A percentile compares a stretch with the other conserved stretches of the same genome.
Conservation (phyloP, 768 basidiomycete genomes). For the Mycena amicta region DNA sequence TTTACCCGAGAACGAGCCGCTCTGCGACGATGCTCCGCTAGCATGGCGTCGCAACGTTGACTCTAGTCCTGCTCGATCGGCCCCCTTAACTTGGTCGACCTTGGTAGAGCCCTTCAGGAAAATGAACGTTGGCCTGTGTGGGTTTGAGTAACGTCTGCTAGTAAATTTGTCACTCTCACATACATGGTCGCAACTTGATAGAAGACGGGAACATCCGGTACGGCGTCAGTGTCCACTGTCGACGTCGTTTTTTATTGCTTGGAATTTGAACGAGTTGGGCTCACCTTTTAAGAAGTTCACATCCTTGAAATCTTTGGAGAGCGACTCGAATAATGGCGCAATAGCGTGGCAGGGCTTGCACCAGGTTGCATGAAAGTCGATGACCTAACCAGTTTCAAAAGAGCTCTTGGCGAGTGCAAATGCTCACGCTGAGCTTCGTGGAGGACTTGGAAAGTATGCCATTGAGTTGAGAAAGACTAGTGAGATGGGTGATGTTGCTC, state of each 20-base stretch:
- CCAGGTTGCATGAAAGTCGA: constrained; percentile 89
- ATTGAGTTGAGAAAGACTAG: constrained; percentile 40
- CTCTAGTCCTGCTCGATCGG: constrained; percentile 66
- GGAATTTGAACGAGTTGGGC: no score
- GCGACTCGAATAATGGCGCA: constrained; percentile 71
- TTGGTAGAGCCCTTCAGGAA: constrained; percentile 70
- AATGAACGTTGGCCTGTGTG: constrained; percentile 81
- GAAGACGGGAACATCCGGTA: constrained; percentile 61
- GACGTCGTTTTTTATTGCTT: no score
- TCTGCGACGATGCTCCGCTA: constrained; percentile 33
- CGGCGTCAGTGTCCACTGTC: constrained; percentile 79
- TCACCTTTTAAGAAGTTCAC: constrained; percentile 87
- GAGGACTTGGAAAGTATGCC: constrained; percentile 57
- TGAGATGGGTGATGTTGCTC: not conserved
- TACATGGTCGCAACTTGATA: constrained; percentile 78
- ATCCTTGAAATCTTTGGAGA: constrained; percentile 65
- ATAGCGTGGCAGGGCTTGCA: constrained; percentile 85
- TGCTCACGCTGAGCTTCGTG: constrained; percentile 64
- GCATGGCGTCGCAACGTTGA: constrained; percentile 58
- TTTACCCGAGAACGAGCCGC: constrained; percentile 61
- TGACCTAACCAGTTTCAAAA: constrained; percentile 51
- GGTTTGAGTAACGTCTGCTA: not conserved
- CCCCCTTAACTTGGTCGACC: constrained; percentile 74
- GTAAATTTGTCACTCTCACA: constrained; percentile 22
- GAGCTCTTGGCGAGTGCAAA: not conserved